These are phyloP conservation scores for Aureobasidium uvarum DNA, from an alignment of 2,329 filamentous ascomycete genomes.

Conservation along the genomic window DNA sequence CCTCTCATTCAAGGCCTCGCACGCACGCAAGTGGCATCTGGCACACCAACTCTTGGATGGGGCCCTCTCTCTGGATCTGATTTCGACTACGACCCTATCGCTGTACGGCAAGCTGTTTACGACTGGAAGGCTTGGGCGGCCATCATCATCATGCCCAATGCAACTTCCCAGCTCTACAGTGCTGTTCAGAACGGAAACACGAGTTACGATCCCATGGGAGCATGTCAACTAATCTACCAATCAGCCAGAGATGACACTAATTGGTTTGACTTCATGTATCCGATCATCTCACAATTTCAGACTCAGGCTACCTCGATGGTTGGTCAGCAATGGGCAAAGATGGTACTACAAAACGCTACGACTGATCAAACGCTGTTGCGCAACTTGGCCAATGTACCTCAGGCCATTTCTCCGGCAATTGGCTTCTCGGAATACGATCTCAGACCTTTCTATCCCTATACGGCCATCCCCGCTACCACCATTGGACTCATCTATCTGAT, in stretches of 20 bases:
- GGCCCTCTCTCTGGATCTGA: constrained; percentile 48
- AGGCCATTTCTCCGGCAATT: constrained; percentile 57
- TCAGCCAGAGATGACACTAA: constrained; percentile 58
- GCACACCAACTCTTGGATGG: constrained; percentile 51
- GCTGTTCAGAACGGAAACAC: constrained; percentile 56
- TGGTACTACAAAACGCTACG: constrained; percentile 44
- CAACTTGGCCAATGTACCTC: constrained; percentile 51
- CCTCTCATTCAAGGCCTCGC: constrained; percentile 52
- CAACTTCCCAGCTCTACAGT: constrained; percentile 52
- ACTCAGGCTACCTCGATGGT: constrained; percentile 50
- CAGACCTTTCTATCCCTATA: constrained; percentile 56
- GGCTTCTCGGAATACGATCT: constrained; percentile 58
- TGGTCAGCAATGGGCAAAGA: constrained; percentile 47
- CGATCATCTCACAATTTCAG: constrained; percentile 51
- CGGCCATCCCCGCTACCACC: constrained; percentile 55
- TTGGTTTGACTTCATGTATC: constrained; percentile 51
- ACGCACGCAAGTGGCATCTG: constrained; percentile 44
- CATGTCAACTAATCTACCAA: constrained; percentile 57
- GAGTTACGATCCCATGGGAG: constrained; percentile 60
- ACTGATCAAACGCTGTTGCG: constrained; percentile 42
- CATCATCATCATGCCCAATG: constrained; percentile 62
- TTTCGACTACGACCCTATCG: constrained; percentile 57
- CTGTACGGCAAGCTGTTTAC: constrained; percentile 59
- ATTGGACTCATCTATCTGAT: constrained; percentile 67
- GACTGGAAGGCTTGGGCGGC: constrained; percentile 60